Conservation (phyloP, 768 basidiomycete genomes). For the Tulasnella sp. region DNA sequence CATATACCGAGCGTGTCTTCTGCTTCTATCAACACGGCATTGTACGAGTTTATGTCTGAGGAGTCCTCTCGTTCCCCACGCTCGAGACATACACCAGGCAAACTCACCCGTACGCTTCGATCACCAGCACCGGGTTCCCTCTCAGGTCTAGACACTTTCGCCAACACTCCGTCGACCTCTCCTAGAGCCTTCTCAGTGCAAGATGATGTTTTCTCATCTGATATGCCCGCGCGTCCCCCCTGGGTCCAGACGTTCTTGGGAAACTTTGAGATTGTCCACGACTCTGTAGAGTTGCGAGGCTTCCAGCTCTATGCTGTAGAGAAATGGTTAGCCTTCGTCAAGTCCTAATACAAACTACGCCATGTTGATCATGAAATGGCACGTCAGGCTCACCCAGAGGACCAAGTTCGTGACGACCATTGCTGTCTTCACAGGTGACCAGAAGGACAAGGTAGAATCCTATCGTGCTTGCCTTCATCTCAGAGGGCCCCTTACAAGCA, state of each 20-base stretch:
- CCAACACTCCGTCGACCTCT: not conserved
- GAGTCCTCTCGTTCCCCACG: not conserved
- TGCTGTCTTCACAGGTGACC: constrained; percentile 68
- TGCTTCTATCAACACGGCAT: not conserved
- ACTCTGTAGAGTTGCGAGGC: constrained; percentile 42
- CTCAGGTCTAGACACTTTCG: constrained; percentile 4
- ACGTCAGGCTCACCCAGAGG: constrained; percentile 54
- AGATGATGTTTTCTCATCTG: not conserved
- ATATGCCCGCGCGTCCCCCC: not conserved
- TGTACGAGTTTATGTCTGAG: not conserved
- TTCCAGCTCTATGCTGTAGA: constrained; percentile 83
- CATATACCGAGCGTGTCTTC: constrained; percentile 1
- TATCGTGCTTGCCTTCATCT: not conserved
- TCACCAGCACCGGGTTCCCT: not conserved
- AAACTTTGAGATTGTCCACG: constrained; percentile 41
- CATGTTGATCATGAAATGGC: constrained; percentile 16
- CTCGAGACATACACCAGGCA: not conserved
- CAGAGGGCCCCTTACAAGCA: no score
- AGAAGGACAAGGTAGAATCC: constrained; percentile 48
- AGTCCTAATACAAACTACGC: not conserved
- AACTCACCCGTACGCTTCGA: constrained; percentile 2
- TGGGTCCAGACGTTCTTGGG: constrained; percentile 5
- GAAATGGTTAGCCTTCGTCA: constrained; percentile 48
- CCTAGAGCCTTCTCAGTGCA: not conserved
- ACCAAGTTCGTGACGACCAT: constrained; percentile 49